phyloP scores from a whole-genome alignment of 257 asterid genomes.

The Gentiana straminea region DNA sequence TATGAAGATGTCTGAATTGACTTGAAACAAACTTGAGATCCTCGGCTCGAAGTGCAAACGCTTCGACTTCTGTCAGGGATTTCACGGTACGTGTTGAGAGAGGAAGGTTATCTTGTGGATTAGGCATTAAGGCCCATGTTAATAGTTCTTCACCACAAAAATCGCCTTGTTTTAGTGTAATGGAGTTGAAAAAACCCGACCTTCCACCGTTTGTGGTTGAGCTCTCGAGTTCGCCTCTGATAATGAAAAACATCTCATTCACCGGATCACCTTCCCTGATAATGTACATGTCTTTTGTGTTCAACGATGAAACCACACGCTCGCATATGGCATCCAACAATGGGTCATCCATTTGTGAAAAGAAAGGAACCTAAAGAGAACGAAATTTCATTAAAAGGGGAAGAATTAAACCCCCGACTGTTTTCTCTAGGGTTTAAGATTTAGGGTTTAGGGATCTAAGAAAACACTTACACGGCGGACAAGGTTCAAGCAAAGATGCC shows the following conservation, averaged over 20 bases:
- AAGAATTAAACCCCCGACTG: no score
- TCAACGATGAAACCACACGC: conserved; percentile 72
- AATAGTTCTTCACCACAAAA: conserved; percentile 84
- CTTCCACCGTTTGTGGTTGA: conserved; percentile 86
- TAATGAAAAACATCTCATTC: conserved; percentile 75
- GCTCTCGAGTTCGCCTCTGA: conserved; percentile 79
- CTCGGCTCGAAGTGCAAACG: conserved; percentile 69
- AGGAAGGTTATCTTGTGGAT: conserved; percentile 49
- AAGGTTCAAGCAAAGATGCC: conserved; percentile 79
- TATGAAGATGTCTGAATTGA: conserved; percentile 69
- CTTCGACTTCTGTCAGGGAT: conserved; percentile 60
- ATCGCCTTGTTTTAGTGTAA: conserved; percentile 58
- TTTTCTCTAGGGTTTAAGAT: not conserved
- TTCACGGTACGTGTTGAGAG: conserved; percentile 69
- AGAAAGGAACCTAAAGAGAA: conserved; percentile 65
- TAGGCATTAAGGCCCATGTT: conserved; percentile 71
- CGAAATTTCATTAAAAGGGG: not conserved
- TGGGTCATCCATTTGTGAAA: conserved; percentile 83
- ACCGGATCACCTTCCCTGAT: conserved; percentile 90
- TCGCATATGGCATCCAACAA: conserved; percentile 86
- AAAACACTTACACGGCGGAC: conserved; percentile 74
- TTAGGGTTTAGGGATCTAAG: not conserved
- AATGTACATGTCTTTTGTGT: conserved; percentile 60
- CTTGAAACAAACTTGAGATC: conserved; percentile 66
- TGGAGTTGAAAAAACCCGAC: conserved; percentile 74